These are phyloP conservation scores for Neopestalotiopsis rosae DNA, from an alignment of 2,329 filamentous ascomycete species.

Conservation along the genomic window DNA sequence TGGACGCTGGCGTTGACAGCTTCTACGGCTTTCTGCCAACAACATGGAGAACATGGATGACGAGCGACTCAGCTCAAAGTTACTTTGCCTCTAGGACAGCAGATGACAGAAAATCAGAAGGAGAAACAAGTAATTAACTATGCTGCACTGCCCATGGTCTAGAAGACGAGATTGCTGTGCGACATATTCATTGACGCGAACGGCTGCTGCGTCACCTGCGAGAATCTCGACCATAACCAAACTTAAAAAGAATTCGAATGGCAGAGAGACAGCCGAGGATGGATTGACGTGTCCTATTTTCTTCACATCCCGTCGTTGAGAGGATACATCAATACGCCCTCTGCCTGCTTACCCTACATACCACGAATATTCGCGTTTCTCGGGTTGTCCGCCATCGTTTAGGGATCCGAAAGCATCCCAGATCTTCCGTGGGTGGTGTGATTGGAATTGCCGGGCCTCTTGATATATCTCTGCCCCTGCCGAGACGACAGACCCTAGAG, in stretches of 20 bases:
- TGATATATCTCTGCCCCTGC: neutral
- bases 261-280: neutral
- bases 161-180: neutral
- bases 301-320: neutral
- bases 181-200: slow-evolving; percentile 2
- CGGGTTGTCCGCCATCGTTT: slow-evolving; percentile 3
- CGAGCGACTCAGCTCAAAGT: neutral
- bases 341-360: neutral
- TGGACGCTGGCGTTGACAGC: slow-evolving; percentile 4
- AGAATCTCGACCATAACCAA: slow-evolving; percentile 13
- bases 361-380: neutral
- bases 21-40: neutral
- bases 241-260: neutral
- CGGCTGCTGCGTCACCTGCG: slow-evolving; percentile 15
- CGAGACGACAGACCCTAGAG: neutral
- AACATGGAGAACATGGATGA: neutral
- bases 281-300: neutral
- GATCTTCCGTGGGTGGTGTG: neutral
- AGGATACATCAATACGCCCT: neutral
- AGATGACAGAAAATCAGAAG: neutral
- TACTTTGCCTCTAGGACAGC: neutral
- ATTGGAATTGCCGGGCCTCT: neutral
- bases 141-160: neutral
- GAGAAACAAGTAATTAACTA: slow-evolving; percentile 1
- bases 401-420: slow-evolving; percentile 4